Evolutionary conservation across 2,329 filamentous ascomycete species (phyloP).

Genomic region (Penicillium sp.): DNA sequence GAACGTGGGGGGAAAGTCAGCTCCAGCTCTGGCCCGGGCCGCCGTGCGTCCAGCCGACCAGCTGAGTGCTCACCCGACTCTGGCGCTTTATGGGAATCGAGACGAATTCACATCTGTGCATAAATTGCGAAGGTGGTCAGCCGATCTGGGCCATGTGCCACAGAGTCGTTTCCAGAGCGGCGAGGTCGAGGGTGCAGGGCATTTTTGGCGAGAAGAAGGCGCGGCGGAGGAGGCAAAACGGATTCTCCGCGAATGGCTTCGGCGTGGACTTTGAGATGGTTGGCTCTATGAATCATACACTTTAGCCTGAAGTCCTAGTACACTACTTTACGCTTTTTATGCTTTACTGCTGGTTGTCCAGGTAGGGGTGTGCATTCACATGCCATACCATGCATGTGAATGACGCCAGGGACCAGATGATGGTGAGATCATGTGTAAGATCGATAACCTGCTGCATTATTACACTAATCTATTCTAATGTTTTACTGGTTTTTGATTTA

Average conservation of each 20-base stretch:
- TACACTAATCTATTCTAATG: background rate
- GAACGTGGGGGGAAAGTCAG: slow-evolving; percentile 26
- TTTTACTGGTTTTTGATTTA: background rate
- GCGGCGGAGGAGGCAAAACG: slow-evolving; percentile 42
- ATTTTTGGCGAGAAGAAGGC: slow-evolving; percentile 60
- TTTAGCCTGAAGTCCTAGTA: background rate
- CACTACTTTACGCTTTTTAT: background rate
- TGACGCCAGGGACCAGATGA: slow-evolving; percentile 14
- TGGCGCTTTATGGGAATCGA: slow-evolving; percentile 69
- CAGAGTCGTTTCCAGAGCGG: slow-evolving; percentile 47
- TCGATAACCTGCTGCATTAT: background rate
- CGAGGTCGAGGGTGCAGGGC: slow-evolving; percentile 54
- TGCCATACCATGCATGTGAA: slow-evolving; percentile 15
- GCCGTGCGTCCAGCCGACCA: slow-evolving; percentile 53
- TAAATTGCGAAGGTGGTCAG: slow-evolving; percentile 64
- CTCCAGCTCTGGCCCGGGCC: slow-evolving; percentile 24
- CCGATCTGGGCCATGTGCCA: slow-evolving; percentile 45
- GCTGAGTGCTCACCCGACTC: slow-evolving; percentile 51
- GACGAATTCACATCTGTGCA: slow-evolving; percentile 68
- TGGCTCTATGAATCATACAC: background rate
- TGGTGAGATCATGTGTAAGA: slow-evolving; percentile 11
- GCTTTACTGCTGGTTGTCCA: background rate
- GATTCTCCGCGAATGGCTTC: slow-evolving; percentile 41
- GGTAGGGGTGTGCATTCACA: slow-evolving; percentile 10
- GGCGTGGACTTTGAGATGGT: background rate